phyloP scores from a whole-genome alignment of 1,284 basidiomycete species.

The Sporisorium scitamineum region DNA sequence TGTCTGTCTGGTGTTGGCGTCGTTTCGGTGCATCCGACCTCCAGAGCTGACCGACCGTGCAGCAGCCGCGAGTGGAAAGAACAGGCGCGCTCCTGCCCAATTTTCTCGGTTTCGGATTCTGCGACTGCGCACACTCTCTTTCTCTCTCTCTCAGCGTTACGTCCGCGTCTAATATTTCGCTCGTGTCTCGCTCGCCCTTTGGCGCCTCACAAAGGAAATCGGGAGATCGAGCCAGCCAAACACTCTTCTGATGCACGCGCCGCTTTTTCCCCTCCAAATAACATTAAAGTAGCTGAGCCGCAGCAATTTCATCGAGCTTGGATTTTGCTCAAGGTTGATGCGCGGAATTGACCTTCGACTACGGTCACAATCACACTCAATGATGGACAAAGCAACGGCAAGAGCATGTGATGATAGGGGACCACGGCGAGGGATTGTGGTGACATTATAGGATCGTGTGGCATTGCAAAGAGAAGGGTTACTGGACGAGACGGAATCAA shows the following conservation, averaged over 20 bases:
- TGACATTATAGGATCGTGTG: constrained; percentile 11
- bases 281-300: not conserved
- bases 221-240: constrained; percentile 2
- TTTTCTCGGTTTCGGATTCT: not conserved
- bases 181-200: not conserved
- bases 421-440: not conserved
- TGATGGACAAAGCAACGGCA: too few species aligned
- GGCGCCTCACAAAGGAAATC: not conserved
- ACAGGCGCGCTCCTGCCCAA: not conserved
- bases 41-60: not conserved
- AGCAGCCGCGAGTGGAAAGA: not conserved
- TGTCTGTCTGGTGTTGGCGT: not conserved
- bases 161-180: not conserved
- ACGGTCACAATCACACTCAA: not conserved
- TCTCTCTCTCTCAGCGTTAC: not conserved
- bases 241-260: constrained; percentile 1
- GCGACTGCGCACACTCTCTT: not conserved
- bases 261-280: not conserved
- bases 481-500: not conserved
- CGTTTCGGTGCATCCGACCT: not conserved
- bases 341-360: constrained; percentile 5
- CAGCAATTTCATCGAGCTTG: constrained; percentile 1
- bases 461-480: not conserved
- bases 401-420: not conserved
- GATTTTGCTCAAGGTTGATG: not conserved